phyloP scores from a whole-genome alignment of 495 filamentous ascomycete genomes.

The Penicillium lagena region DNA sequence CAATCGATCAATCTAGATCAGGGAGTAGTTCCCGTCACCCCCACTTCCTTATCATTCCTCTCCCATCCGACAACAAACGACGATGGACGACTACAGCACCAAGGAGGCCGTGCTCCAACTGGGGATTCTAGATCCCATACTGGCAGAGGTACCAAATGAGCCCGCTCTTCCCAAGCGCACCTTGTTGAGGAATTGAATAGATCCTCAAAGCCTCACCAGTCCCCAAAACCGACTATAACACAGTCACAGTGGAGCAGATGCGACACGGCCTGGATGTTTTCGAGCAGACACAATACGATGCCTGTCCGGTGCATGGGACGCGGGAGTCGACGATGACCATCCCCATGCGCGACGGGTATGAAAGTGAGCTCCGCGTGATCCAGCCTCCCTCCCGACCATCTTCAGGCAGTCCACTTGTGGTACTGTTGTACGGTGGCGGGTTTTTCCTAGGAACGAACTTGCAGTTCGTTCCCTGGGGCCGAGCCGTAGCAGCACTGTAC shows the following conservation, averaged over 20 bases:
- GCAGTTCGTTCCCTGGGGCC: conserved; percentile 23
- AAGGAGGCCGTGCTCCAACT: conserved; percentile 24
- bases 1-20: no score
- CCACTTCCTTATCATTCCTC: no score
- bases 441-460: conserved; percentile 30
- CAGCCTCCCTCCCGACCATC: conserved; percentile 17
- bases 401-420: conserved; percentile 28
- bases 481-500: conserved; percentile 19
- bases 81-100: conserved; percentile 11
- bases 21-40: no score
- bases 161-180: neutral
- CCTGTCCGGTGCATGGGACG: conserved; percentile 10
- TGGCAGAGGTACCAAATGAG: conserved; percentile 17
- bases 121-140: conserved; percentile 26
- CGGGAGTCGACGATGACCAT: conserved; percentile 26
- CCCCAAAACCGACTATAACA: conserved; percentile 2
- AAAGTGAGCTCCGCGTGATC: conserved; percentile 28
- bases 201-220: conserved; percentile 20
- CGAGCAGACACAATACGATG: conserved; percentile 3
- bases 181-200: neutral
- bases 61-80: neutral
- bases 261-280: neutral
- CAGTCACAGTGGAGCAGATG: neutral
- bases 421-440: conserved; percentile 39
- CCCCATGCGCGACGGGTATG: conserved; percentile 32